phyloP scores from a whole-genome alignment of 169 alveolate species.

The Cryptosporidium ubiquitum region DNA sequence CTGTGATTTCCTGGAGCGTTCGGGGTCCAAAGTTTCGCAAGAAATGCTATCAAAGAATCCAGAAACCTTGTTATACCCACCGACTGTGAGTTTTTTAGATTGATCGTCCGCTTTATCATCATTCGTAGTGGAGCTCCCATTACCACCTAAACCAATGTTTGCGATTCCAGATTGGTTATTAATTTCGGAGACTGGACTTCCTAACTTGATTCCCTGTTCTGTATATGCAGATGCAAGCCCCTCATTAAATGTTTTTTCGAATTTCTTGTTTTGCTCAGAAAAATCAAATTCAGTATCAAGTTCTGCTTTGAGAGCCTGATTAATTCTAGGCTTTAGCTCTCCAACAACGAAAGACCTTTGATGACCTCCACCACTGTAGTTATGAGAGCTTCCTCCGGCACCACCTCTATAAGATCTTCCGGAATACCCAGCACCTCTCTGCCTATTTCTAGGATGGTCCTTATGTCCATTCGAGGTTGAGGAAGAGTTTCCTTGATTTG shows the following conservation, averaged over 20 bases:
- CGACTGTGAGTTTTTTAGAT: slow-evolving; percentile 17
- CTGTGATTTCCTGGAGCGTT: slow-evolving; percentile 19
- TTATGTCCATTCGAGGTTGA: background rate
- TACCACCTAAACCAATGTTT: background rate
- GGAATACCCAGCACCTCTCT: slow-evolving; percentile 20
- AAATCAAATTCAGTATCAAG: slow-evolving; percentile 69
- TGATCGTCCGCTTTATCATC: background rate
- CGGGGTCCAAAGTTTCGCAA: slow-evolving; percentile 70
- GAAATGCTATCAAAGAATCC: slow-evolving; percentile 72
- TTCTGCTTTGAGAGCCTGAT: slow-evolving; percentile 74
- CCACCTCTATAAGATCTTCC: background rate
- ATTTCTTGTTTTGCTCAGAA: slow-evolving; percentile 70
- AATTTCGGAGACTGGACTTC: background rate
- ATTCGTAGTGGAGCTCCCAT: background rate
- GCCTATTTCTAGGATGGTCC: slow-evolving; percentile 42
- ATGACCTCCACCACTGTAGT: slow-evolving; percentile 1
- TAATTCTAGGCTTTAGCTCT: slow-evolving; percentile 58
- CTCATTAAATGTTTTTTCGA: slow-evolving; percentile 35
- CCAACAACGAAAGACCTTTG: slow-evolving; percentile 70
- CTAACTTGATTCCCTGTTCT: background rate
- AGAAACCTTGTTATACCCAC: slow-evolving; percentile 58
- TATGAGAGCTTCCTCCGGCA: slow-evolving; percentile 14
- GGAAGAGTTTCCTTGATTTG: background rate
- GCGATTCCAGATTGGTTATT: background rate
- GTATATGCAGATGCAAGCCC: background rate